Conservation (phyloP, 176 grass and related monocot genomes). For the Ensete glaucum region DNA sequence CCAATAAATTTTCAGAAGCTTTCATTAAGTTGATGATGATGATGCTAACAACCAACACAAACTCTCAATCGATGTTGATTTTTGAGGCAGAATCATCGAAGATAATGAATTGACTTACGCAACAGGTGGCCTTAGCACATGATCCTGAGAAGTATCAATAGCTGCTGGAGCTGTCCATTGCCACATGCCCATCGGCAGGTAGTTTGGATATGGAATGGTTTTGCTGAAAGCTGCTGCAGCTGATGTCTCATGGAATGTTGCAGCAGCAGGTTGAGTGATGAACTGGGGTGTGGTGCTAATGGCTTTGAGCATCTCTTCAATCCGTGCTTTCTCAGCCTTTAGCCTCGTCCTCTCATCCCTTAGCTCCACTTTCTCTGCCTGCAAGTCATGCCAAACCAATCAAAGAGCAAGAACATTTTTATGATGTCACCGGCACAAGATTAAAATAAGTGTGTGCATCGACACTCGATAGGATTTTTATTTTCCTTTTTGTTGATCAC, state of each 20-base stretch:
- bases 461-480: too few relatives aligned
- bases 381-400: slow-evolving; percentile 1
- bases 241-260: slow-evolving; percentile 34
- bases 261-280: slow-evolving; percentile 39
- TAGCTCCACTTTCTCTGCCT: slow-evolving; percentile 80
- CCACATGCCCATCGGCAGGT: slow-evolving; percentile 70
- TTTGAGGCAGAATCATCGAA: too few relatives aligned
- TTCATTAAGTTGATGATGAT: not conserved
- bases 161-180: slow-evolving; percentile 88
- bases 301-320: slow-evolving; percentile 76
- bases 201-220: slow-evolving; percentile 46
- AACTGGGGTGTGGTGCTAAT: slow-evolving; percentile 26
- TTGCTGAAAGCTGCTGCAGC: slow-evolving; percentile 38
- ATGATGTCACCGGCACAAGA: not conserved
- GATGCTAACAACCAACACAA: not conserved
- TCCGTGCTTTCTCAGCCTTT: slow-evolving; percentile 69
- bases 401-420: not conserved
- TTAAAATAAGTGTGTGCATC: too few relatives aligned
- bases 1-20: too few relatives aligned
- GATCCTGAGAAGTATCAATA: slow-evolving; percentile 84
- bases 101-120: too few relatives aligned
- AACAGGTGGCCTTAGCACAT: not conserved
- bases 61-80: too few relatives aligned
- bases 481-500: too few relatives aligned
- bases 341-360: slow-evolving; percentile 80